These are phyloP conservation scores for Hygrophila difformis DNA, from an alignment of 257 asterid species.

Conservation along the genomic window DNA sequence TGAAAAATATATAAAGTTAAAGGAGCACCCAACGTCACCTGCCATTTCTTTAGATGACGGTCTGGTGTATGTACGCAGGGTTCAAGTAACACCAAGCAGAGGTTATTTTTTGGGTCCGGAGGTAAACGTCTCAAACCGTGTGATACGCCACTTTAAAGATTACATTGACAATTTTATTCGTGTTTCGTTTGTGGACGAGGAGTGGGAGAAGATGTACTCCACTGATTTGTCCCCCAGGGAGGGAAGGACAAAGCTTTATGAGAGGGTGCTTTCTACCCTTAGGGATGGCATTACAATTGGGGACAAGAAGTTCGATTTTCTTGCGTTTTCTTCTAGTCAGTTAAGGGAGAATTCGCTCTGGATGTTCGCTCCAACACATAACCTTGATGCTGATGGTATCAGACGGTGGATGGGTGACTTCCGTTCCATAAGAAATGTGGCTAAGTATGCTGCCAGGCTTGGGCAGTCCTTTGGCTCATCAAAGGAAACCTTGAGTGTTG, in stretches of 20 bases:
- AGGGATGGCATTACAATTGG: slow-evolving; percentile 68
- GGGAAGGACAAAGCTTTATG: slow-evolving; percentile 42
- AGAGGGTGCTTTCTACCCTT: slow-evolving; percentile 55
- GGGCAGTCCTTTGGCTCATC: slow-evolving; percentile 90
- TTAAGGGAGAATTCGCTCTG: slow-evolving; percentile 74
- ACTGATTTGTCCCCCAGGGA: slow-evolving; percentile 44
- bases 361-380: slow-evolving; percentile 75
- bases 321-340: slow-evolving; percentile 92
- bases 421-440: slow-evolving; percentile 54
- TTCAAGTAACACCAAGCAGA: slow-evolving; percentile 76
- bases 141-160: slow-evolving; percentile 43
- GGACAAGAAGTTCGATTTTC: slow-evolving; percentile 61
- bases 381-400: slow-evolving; percentile 39
- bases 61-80: slow-evolving; percentile 70
- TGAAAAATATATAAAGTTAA: slow-evolving; percentile 22
- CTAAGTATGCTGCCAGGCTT: slow-evolving; percentile 90
- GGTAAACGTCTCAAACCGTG: slow-evolving; percentile 76
- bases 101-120: slow-evolving; percentile 84
- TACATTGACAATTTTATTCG: slow-evolving; percentile 72
- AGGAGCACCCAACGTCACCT: slow-evolving; percentile 51
- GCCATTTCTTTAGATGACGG: slow-evolving; percentile 59
- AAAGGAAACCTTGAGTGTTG: slow-evolving; percentile 55
- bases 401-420: slow-evolving; percentile 87
- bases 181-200: slow-evolving; percentile 87
- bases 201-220: slow-evolving; percentile 65